Base-by-base conservation (phyloP, 2,329 filamentous ascomycete genomes). In the Blastomyces parvus region DNA sequence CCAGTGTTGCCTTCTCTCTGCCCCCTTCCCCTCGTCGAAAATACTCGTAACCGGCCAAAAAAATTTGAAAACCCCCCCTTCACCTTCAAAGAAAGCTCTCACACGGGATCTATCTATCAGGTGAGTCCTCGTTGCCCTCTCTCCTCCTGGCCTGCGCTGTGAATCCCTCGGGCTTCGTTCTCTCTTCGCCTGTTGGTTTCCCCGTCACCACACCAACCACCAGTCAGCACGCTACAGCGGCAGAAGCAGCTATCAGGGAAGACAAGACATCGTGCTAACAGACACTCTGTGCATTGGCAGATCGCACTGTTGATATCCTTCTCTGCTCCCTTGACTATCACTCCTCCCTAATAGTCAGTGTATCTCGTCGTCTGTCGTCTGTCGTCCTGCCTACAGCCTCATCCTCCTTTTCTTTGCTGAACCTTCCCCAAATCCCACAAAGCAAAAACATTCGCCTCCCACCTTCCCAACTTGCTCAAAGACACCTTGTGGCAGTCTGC, bases 21-120 rank as follows among this genome's bases (percentile, higher is more conserved):
- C 66, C 65, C 66, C 66, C 67, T 69, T 69, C 68, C 68, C 66
- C 62, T 65, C 65, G 64, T 62, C 63, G 63, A 68, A 71, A 73
- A 72, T 68, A 70, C 67, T 71, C 70, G 68, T 71, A 69, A 62
- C 67, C 57, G 61, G 48, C 59, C 57, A 50, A 63, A 60, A 60
- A 63, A 63, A 53, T 5, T 30, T 44, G 22, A 30, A 42, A 60
- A 60, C 7, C 3, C 9, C 46, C 46, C 2, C n/a, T 3, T n/a
- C 60, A 33, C 50, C 40, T 33, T n/a, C 13, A 30, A 52, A 56
- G 19, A 56, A 25, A 48, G 11, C 59, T 62, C 48, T 62, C 40
- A 33, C 60, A 61, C 42, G 64, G 65, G 64, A 63, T 66, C 50
- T 63, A 61, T 61, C 56, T 65, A n/a, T n/a, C n/a, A n/a, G 63